A percentile compares a stretch with the other conserved stretches of the same genome.
Evolutionary conservation across 371 early-diverging fungal genomes (phyloP).

Genomic region (Apophysomyces trapeziformis): DNA sequence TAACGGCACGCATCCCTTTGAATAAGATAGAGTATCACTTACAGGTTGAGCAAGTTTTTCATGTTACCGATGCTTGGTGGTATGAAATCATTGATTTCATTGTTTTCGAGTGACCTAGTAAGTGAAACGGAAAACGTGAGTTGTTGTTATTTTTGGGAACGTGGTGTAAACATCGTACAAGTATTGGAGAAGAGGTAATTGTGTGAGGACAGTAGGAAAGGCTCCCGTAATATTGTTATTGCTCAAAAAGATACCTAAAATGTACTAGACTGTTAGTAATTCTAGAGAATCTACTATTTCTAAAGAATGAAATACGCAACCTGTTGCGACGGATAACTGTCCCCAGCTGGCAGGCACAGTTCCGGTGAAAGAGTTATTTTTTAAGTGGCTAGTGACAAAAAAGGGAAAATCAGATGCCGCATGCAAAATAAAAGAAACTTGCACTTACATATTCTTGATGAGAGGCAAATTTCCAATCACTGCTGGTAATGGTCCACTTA

Average conservation of each 20-base stretch:
- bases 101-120: slow-evolving; percentile 31
- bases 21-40: not conserved
- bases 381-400: slow-evolving; percentile 37
- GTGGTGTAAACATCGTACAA: slow-evolving; percentile 24
- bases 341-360: slow-evolving; percentile 44
- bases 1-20: not conserved
- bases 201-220: slow-evolving; percentile 32
- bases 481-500: slow-evolving; percentile 36
- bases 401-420: slow-evolving; percentile 8
- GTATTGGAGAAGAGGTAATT: slow-evolving; percentile 20
- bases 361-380: slow-evolving; percentile 49
- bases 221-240: slow-evolving; percentile 46
- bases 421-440: not conserved
- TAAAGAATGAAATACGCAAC: not conserved
- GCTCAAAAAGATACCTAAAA: slow-evolving; percentile 33
- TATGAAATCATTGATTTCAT: slow-evolving; percentile 35
- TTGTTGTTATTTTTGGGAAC: not conserved
- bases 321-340: slow-evolving; percentile 16
- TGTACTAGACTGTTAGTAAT: slow-evolving; percentile 8
- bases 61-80: slow-evolving; percentile 32
- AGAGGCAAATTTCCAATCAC: slow-evolving; percentile 28
- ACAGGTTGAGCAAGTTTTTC: slow-evolving; percentile 9
- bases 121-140: too few species aligned
- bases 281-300: not conserved
- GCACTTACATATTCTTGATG: slow-evolving; percentile 37